Conservation (phyloP, 306 rosid species). For the Arachis hypogaea region DNA sequence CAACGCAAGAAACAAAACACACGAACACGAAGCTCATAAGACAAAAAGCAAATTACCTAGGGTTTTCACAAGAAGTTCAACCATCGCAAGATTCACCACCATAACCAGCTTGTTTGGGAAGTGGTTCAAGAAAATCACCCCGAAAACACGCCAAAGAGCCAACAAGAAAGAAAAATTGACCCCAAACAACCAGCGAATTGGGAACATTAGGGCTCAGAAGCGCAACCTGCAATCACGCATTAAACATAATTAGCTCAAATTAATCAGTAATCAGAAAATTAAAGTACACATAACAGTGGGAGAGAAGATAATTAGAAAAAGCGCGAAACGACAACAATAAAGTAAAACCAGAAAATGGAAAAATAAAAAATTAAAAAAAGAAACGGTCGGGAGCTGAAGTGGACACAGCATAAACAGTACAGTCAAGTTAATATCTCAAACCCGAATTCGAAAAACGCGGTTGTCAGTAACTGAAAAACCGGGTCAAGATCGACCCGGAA, state of each 20-base stretch:
- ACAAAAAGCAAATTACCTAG: slow-evolving; percentile 46
- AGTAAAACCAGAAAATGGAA: slow-evolving; percentile 47
- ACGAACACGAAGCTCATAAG: slow-evolving; percentile 25
- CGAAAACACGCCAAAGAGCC: slow-evolving; percentile 25
- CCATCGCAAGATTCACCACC: slow-evolving; percentile 15
- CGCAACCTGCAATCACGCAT: slow-evolving; percentile 32
- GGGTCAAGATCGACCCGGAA: slow-evolving; percentile 43
- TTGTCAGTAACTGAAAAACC: slow-evolving; percentile 29
- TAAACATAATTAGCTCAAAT: slow-evolving; percentile 24
- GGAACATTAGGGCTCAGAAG: slow-evolving; percentile 55
- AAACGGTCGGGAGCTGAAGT: slow-evolving; percentile 45
- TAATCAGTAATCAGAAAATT: slow-evolving; percentile 39
- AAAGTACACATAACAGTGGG: neutral
- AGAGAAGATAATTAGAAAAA: slow-evolving; percentile 28
- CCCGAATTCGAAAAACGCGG: slow-evolving; percentile 39
- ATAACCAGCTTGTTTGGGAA: slow-evolving; percentile 27
- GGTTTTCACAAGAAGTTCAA: slow-evolving; percentile 52
- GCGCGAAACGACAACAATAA: slow-evolving; percentile 47
- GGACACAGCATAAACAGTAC: slow-evolving; percentile 70
- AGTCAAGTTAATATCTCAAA: slow-evolving; percentile 47
- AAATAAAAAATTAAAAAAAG: slow-evolving; percentile 46
- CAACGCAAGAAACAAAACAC: slow-evolving; percentile 26
- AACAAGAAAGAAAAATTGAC: neutral
- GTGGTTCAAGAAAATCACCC: slow-evolving; percentile 35
- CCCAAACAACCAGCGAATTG: slow-evolving; percentile 20